Evolutionary conservation across 495 filamentous ascomycete species (phyloP).

Genomic region (Daldinia grandis): DNA sequence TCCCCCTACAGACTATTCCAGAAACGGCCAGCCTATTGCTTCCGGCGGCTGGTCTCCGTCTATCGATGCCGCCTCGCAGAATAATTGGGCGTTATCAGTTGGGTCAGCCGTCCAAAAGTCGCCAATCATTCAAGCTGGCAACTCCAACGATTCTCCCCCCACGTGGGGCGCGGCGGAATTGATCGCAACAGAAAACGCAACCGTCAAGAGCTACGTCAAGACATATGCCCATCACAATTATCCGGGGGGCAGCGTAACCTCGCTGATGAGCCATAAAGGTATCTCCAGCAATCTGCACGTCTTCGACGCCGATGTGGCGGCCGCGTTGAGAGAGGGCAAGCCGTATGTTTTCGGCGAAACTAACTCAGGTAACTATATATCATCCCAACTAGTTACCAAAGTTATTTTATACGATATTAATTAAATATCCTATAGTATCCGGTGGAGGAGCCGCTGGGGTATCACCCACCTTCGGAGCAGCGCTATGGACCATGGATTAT

Average conservation of each 20-base stretch:
- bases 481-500: slow-evolving; percentile 69
- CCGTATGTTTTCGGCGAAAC: slow-evolving; percentile 68
- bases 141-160: slow-evolving; percentile 62
- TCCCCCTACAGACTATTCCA: slow-evolving; percentile 47
- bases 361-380: slow-evolving; percentile 60
- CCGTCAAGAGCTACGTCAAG: slow-evolving; percentile 59
- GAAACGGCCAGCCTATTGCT: slow-evolving; percentile 62
- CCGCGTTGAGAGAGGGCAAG: slow-evolving; percentile 56
- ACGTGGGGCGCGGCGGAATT: slow-evolving; percentile 61
- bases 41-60: slow-evolving; percentile 62
- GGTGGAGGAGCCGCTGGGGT: slow-evolving; percentile 61
- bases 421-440: slow-evolving; percentile 43
- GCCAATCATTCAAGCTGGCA: slow-evolving; percentile 65
- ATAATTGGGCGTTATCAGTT: slow-evolving; percentile 62
- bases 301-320: slow-evolving; percentile 61
- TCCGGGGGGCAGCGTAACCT: slow-evolving; percentile 59
- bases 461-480: slow-evolving; percentile 66
- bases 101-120: slow-evolving; percentile 56
- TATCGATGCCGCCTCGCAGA: slow-evolving; percentile 62
- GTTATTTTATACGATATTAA: not conserved
- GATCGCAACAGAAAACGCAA: slow-evolving; percentile 57
- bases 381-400: not conserved
- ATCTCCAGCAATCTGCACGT: slow-evolving; percentile 57
- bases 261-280: slow-evolving; percentile 61
- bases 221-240: slow-evolving; percentile 69